Evolutionary conservation across 2,329 filamentous ascomycete species (phyloP).

Genomic region (Fusarium musae): DNA sequence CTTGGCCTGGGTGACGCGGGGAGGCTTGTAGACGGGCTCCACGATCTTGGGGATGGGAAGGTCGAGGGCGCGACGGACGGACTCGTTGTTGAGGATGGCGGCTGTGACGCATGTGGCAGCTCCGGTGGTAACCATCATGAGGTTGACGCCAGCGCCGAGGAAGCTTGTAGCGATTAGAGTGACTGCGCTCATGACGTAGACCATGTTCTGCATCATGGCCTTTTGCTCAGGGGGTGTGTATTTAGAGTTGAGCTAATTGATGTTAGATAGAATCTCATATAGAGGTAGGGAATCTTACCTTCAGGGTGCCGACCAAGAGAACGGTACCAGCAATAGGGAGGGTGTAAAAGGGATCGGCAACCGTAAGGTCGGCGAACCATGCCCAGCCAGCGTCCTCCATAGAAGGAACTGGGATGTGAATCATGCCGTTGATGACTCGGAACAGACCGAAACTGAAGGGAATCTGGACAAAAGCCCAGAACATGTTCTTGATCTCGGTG

Average conservation of each 20-base stretch:
- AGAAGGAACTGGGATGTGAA: slow-evolving; percentile 80
- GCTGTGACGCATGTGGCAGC: slow-evolving; percentile 52
- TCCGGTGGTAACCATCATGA: slow-evolving; percentile 58
- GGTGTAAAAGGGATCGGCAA: slow-evolving; percentile 80
- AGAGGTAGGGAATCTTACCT: slow-evolving; percentile 49
- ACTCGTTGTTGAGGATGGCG: slow-evolving; percentile 51
- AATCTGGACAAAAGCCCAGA: slow-evolving; percentile 58
- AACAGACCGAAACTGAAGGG: slow-evolving; percentile 86
- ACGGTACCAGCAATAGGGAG: slow-evolving; percentile 72
- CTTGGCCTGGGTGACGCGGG: slow-evolving; percentile 41
- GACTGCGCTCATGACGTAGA: slow-evolving; percentile 56
- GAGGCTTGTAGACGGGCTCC: slow-evolving; percentile 50
- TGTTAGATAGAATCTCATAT: slow-evolving; percentile 24
- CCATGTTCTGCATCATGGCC: slow-evolving; percentile 55
- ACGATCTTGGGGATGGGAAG: slow-evolving; percentile 51
- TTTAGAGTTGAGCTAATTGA: slow-evolving; percentile 50
- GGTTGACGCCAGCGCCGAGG: slow-evolving; percentile 60
- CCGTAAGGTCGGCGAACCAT: slow-evolving; percentile 84
- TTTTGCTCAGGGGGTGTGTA: slow-evolving; percentile 48
- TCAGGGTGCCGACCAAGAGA: slow-evolving; percentile 67
- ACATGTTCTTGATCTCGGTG: slow-evolving; percentile 48
- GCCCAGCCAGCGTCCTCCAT: slow-evolving; percentile 75
- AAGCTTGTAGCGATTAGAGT: slow-evolving; percentile 59
- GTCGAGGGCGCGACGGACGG: slow-evolving; percentile 52
- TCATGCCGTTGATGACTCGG: slow-evolving; percentile 79